Base-by-base conservation (phyloP, 371 early-diverging fungal species). In the Actinomortierella ambigua region DNA sequence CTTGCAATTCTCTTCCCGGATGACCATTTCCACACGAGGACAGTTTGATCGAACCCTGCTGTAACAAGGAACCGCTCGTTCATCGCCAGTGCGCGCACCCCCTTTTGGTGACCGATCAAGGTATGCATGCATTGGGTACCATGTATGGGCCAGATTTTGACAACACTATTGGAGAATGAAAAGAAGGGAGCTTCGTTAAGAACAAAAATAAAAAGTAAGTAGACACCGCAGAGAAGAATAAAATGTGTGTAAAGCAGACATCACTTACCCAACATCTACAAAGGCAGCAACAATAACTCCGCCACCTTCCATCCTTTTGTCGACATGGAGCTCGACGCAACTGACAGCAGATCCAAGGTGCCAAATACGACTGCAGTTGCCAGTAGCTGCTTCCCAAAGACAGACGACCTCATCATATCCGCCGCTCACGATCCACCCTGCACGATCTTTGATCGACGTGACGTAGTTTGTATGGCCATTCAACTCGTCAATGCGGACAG, bases 321-420 rank as follows among this genome's bases (percentile, higher is more conserved):
- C 81, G 9, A 59, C 63, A 23, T 59, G 29, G 2, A 65, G 20
- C 42, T 71, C 71, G 3, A 71, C 66, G 41, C 66, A 71, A 26
- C 71, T 71, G 18, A 70, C 61, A 15, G 66, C 58, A 11, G 71
- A 71, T 20, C 65, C 63, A 9, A 59, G 53, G 42, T 71, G 63
- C 71, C 71, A 71, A 13, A 62, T 65, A 55, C 61, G 65, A 40
- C 53, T 46, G 22, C 71, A 65, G 28, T 49, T 65, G 18, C 66
- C 71, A 1, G 66, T 55, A 27, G 66, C 49, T 8, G 71, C 53
- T 46, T 71, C 71, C 65, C 71, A 71, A 2, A 71, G 59, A 7
- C 71, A 62, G 15, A 71, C 66, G 40, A 62, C 65, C 41, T 71
- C 71, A 43, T 71, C 71, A 40, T 71, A 71, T 20, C 71, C 66